Base-by-base conservation (phyloP, 305 asterid species). In the Lippia alba region DNA sequence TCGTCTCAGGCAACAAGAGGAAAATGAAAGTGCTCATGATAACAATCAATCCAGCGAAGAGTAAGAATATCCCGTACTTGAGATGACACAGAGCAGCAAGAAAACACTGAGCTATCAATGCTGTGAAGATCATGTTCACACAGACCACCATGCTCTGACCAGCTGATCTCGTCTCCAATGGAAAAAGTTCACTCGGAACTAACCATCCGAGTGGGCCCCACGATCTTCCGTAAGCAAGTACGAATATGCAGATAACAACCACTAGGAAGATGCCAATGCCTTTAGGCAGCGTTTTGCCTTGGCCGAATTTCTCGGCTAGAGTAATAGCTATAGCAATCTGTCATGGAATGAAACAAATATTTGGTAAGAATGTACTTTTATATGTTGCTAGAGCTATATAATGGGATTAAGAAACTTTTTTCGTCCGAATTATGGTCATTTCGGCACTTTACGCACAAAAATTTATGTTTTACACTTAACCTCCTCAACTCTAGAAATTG, bases 141-240 rank as follows among this genome's bases (percentile, higher is more conserved):
- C 94, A 86, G 0, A 91, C 97, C 54, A 88, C 97, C 48, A 88
- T 53, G 71, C 96, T 84, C 80, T 91, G 96, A 51, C 97, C 93
- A 0, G 97, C 96, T 5, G 97, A 88, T 45, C 97, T 78, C 0
- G 94, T 91, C 80, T 91, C 97, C 24, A 91, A 70, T 0, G 96
- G 94, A 39, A 91, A 91, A 6, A 88, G 73, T 73, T 91, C 96
- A 44, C 96, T 91, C 5, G 97, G 96, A 44, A 91, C 97, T 61
- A 91, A 60, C 97, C 97, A 91, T 4, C 97, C 96, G 19, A 91
- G 36, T 0, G 97, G 97, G 10, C 97, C 97, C 96, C 96, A 91
- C 0, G 96, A 91, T 56, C 94, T 76, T 55, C 96, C 97, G 6
- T 82, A 91, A 0, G 88, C 97, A 48, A 91, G 63, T 10, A 91